Conservation (phyloP, 1,139 yeast species). For the Geotrichum citri-aurantii region DNA sequence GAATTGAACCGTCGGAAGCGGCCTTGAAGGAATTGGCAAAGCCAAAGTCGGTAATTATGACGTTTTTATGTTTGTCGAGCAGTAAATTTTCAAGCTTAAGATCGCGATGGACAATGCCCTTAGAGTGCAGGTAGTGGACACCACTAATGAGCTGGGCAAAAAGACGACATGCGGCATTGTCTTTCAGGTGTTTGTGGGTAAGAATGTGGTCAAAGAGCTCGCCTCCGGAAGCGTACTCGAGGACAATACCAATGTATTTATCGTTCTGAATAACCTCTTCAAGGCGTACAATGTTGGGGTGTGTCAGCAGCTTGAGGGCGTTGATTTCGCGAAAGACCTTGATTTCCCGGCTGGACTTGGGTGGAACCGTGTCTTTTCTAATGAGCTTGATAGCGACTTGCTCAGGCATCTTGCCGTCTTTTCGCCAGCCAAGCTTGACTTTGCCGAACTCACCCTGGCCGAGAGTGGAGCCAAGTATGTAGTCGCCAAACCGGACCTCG, state of each 20-base stretch:
- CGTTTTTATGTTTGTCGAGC: constrained; percentile 73
- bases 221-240: constrained; percentile 96
- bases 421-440: constrained; percentile 95
- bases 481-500: constrained; percentile 66
- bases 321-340: constrained; percentile 92
- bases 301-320: constrained; percentile 76
- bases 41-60: constrained; percentile 77
- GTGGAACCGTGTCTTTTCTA: constrained; percentile 73
- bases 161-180: constrained; percentile 67
- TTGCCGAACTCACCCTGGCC: constrained; percentile 99
- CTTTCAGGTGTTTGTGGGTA: constrained; percentile 80
- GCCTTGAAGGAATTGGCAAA: constrained; percentile 76
- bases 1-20: constrained; percentile 30
- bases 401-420: constrained; percentile 34
- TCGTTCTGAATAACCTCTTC: constrained; percentile 94
- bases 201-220: constrained; percentile 91
- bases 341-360: constrained; percentile 77
- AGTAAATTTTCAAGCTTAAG: constrained; percentile 64
- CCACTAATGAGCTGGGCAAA: constrained; percentile 94
- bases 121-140: constrained; percentile 81
- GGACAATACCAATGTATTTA: constrained; percentile 89
- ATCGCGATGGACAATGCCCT: constrained; percentile 79
- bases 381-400: constrained; percentile 85
- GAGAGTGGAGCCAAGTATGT: constrained; percentile 84
- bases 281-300: constrained; percentile 86